Percentiles rank a stretch among this genome's conserved stretches.
Evolutionary conservation across 495 filamentous ascomycete species (phyloP).

Genomic region (Neurospora sp.): DNA sequence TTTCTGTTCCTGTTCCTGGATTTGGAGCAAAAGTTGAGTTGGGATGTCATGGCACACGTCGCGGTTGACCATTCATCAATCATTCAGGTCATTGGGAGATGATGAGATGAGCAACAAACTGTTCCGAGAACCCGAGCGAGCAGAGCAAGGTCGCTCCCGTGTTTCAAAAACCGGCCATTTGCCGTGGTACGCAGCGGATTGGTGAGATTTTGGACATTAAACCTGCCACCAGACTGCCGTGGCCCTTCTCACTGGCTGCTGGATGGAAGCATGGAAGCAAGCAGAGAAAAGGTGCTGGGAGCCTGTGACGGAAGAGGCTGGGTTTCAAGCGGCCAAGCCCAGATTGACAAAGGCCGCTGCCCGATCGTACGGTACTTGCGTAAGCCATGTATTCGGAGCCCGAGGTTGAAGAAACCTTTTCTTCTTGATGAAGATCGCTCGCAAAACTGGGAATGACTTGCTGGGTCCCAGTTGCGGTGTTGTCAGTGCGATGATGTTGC

Average conservation of each 20-base stretch:
- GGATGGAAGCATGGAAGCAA: not conserved
- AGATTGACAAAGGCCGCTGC: not conserved
- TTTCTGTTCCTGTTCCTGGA: not conserved
- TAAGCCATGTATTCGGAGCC: not conserved
- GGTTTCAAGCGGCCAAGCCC: not conserved
- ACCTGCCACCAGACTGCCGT: not conserved
- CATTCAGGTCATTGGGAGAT: not conserved
- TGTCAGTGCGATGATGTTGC: not conserved
- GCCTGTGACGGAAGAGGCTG: not conserved
- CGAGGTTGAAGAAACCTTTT: not conserved
- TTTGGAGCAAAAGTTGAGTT: not conserved
- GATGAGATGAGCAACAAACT: not conserved
- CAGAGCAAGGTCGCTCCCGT: constrained; percentile 1
- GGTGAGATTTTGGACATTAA: not conserved
- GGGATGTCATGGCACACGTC: not conserved
- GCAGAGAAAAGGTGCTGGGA: not conserved
- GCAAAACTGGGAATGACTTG: not conserved
- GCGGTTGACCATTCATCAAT: not conserved
- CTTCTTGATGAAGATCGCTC: not conserved
- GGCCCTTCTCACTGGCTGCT: not conserved
- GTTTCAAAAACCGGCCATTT: constrained; percentile 12
- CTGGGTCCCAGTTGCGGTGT: not conserved
- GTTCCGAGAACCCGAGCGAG: not conserved
- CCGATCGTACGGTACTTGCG: not conserved
- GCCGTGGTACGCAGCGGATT: constrained; percentile 5